Evolutionary conservation across 2,329 filamentous ascomycete species (phyloP), one percentile per base, ranked within the genome.

Genomic region (Alternaria burnsii): DNA sequence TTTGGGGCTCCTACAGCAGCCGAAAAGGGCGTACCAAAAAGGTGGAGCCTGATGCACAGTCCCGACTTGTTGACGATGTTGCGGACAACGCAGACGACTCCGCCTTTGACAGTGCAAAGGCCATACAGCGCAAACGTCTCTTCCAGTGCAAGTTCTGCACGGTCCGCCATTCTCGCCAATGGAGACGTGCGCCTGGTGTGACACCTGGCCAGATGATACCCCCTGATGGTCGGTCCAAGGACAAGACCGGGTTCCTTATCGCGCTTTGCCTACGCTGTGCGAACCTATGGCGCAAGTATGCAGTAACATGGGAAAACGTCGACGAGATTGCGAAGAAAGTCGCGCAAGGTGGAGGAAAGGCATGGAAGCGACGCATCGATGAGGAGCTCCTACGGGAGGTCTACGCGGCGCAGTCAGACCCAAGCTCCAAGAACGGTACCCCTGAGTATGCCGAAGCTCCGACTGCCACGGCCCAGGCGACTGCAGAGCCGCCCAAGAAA

Each of bases 141-240:
- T 98, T 99, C 73, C 86, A 93, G 67, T 99, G 95, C 85, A 97
- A 97, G 76, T 98, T 97, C 76, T 99, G 95, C 78, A 86, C 84
- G 52, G 91, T 89, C 3, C 91, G 90, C 62, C 84, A 86, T 58
- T 97, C 94, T 5, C 87, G 92, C 52, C 93, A 97, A 77, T 99
- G 95, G 95, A 88, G 95, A 57, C 88, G 94, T 60, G 95, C 95
- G 12, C 95, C 95, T 9, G 90, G 89, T 47, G 89, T 90, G 9
- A 84, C 89, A 4, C 87, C 91, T 12, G 91, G 89, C 16, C 87
- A 91, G 24, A 86, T 90, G 10, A 83, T 94, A 30, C 86, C 86
- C 24, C 87, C 85, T 5, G 88, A 96, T 10, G 85, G 86, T 54
- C 91, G 90, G 71, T 86, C 86, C 71, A 94, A 93, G 78, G 93